Conservation (phyloP, 805 yeast genomes). For the Pichia membranifaciens region DNA sequence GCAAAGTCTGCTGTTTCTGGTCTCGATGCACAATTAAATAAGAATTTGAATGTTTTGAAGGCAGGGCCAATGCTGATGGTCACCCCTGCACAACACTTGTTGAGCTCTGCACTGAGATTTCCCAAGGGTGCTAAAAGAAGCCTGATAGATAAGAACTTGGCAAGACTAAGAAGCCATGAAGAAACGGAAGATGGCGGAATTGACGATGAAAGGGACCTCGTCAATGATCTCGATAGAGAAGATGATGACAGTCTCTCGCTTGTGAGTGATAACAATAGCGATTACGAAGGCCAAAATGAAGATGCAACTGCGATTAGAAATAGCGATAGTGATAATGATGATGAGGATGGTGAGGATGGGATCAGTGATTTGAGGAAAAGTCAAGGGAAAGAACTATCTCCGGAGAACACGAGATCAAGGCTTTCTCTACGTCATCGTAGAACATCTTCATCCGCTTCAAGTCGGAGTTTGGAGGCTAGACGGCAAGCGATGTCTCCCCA, state of each 20-base stretch:
- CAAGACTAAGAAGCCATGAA: not conserved
- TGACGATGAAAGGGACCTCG: not conserved
- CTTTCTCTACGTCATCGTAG: not conserved
- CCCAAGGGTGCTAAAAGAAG: not conserved
- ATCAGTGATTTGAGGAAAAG: not conserved
- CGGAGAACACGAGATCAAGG: not conserved
- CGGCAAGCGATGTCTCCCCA: slow-evolving; percentile 25
- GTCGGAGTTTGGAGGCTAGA: not conserved
- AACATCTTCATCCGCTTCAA: not conserved
- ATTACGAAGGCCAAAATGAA: not conserved
- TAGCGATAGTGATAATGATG: not conserved
- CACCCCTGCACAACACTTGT: not conserved
- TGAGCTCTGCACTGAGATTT: not conserved
- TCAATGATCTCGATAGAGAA: not conserved
- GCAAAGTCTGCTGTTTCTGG: not conserved
- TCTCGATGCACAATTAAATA: not conserved
- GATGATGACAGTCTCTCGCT: not conserved
- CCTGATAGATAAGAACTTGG: not conserved
- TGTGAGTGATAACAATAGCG: not conserved
- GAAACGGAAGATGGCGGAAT: not conserved
- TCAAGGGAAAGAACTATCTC: not conserved
- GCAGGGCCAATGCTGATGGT: slow-evolving; percentile 2
- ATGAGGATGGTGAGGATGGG: not conserved
- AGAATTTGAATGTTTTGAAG: not conserved
- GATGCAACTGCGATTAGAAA: not conserved